Conservation (phyloP, 2,329 filamentous ascomycete species). For the Parastagonospora nodorum region DNA sequence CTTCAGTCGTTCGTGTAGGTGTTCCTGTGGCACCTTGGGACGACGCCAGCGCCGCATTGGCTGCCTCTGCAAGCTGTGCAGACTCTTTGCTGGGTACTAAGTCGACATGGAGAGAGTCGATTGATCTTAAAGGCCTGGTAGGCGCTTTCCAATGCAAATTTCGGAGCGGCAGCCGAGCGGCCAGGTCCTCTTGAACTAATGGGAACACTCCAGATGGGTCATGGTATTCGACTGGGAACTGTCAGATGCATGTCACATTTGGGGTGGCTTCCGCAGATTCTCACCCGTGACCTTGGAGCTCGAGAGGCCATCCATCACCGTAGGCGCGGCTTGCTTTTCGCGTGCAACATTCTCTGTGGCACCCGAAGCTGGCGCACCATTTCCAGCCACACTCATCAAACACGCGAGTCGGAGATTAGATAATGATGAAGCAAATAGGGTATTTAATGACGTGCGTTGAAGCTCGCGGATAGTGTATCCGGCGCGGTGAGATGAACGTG, state of each 20-base stretch:
- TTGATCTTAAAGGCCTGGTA: conserved; percentile 86
- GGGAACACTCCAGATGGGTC: conserved; percentile 90
- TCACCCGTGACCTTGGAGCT: conserved; percentile 59
- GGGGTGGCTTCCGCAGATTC: conserved; percentile 4
- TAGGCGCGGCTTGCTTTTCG: conserved; percentile 32
- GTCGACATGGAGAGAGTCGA: conserved; percentile 89
- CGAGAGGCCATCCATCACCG: conserved; percentile 49
- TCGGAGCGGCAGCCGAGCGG: conserved; percentile 79
- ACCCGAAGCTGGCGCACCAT: conserved; percentile 45
- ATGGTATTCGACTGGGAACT: conserved; percentile 81
- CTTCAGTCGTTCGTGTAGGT: conserved; percentile 27
- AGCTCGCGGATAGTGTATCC: conserved; percentile 23
- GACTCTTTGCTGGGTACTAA: conserved; percentile 68
- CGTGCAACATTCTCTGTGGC: conserved; percentile 41
- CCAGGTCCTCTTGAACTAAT: conserved; percentile 76
- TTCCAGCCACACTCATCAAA: conserved; percentile 45
- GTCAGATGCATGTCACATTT: conserved; percentile 21
- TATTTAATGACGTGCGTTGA: conserved; percentile 22
- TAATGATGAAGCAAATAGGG: conserved; percentile 6
- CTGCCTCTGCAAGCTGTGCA: conserved; percentile 46
- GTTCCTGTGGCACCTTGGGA: conserved; percentile 23
- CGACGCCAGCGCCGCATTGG: conserved; percentile 27
- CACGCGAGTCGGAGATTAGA: conserved; percentile 12
- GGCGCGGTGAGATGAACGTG: conserved; percentile 25
- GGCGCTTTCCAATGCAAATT: conserved; percentile 98